Evolutionary conservation across 306 rosid genomes (phyloP), one percentile per base, ranked within the genome.

Genomic region (Vigna trinervia): DNA sequence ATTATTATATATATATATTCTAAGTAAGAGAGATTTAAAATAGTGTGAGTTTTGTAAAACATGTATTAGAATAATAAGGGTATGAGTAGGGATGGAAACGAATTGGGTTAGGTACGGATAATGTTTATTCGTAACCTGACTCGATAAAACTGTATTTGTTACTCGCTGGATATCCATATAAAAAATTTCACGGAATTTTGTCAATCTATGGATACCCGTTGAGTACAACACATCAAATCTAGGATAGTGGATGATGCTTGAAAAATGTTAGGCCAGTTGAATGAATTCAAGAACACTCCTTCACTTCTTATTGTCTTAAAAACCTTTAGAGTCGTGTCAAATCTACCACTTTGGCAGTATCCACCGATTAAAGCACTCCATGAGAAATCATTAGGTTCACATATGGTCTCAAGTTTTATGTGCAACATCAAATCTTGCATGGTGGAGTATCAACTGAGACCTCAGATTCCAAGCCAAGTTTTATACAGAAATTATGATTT

Each of bases 401-500:
- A 26, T 56, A 89, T 87, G 50, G 83, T 82, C 84, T 74, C 81
- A 87, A 17, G 88, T 87, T 71, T 28, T 81, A 34, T 38, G 60
- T 56, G 93, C 89, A 72, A 80, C 80, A 26, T 82, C 81, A 59
- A 87, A 84, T 62, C 81, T 82, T 11, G 80, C 82, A 78, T 89
- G 84, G 81, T 30, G 93, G 93, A 80, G 89, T 89, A 71, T 91
- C 91, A 19, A 89, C 89, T 2, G 93, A 84, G 73, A 89, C 88
- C 53, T 86, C 80, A 53, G 81, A 75, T 61, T 87, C 91, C 85
- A 89, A 57, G 53, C 88, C 93, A 63, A 85, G 86, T 75, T 89
- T 89, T 72, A 84, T 59, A 69, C 82, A 56, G 62, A 58, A 84
- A 78, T 83, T 80, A 75, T 87, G 93, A 77, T 87, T 78, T 75